A percentile compares a stretch with the other conserved stretches of the same genome.
phyloP scores from a whole-genome alignment of 176 grass and related monocot genomes.

The Miscanthus lutarioriparius region DNA sequence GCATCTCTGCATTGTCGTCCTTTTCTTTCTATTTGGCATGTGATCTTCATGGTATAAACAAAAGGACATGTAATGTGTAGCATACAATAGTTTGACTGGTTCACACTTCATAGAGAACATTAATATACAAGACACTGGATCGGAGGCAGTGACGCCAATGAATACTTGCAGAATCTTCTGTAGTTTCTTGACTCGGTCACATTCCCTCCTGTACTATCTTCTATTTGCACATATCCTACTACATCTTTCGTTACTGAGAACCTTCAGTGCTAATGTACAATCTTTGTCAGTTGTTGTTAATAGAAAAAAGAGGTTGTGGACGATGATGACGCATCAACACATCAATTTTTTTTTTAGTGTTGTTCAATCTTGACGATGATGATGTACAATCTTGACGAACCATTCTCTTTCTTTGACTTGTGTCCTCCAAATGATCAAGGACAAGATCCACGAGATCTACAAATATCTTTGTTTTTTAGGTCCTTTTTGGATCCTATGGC shows the following conservation, averaged over 20 bases:
- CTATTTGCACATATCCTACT: constrained; percentile 3
- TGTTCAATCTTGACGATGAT: not conserved
- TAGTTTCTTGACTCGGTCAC: not conserved
- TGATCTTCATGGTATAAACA: constrained; percentile 8
- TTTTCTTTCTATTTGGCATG: not conserved
- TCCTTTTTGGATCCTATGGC: not conserved
- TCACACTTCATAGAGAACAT: not conserved
- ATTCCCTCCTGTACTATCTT: not conserved
- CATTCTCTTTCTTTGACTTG: not conserved
- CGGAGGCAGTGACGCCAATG: not conserved
- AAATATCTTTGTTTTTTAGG: not conserved
- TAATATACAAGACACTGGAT: not conserved
- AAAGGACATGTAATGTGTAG: not conserved
- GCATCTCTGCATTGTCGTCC: not conserved
- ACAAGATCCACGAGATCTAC: not conserved
- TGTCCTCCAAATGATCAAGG: constrained; percentile 2
- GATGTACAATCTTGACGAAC: not conserved
- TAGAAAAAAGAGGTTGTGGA: not conserved
- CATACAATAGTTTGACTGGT: not conserved
- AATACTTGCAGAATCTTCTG: not conserved
- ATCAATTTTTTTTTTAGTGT: not conserved
- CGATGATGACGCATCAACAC: not conserved
- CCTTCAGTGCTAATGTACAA: not conserved
- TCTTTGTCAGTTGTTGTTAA: not conserved
- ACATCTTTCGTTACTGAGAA: not conserved